Evolutionary conservation across 257 asterid genomes (phyloP).

Genomic region (Lantana camara): DNA sequence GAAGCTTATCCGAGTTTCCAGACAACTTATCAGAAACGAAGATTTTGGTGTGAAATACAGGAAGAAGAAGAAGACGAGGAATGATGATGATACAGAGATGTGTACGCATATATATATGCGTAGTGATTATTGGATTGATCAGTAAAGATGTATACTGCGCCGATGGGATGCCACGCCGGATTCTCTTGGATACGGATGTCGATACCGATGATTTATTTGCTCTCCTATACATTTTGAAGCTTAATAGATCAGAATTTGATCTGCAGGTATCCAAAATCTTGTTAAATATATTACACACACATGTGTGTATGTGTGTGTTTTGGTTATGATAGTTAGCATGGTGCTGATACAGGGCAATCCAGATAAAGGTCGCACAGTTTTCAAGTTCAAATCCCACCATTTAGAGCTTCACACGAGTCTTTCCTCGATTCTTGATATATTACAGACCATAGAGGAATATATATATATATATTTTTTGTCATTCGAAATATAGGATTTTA

Average conservation of each 20-base stretch:
- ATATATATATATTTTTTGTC: too few species aligned
- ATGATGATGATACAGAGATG: slow-evolving; percentile 40
- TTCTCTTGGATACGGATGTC: slow-evolving; percentile 75
- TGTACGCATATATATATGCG: slow-evolving; percentile 17
- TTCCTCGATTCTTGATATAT: too few species aligned
- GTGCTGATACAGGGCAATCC: too few species aligned
- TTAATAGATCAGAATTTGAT: slow-evolving; percentile 58
- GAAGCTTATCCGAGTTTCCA: slow-evolving; percentile 16
- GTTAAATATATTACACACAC: background rate
- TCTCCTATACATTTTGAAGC: slow-evolving; percentile 76
- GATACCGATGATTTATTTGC: slow-evolving; percentile 89
- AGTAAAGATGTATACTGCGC: slow-evolving; percentile 7
- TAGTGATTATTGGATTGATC: slow-evolving; percentile 21
- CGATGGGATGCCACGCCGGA: slow-evolving; percentile 53
- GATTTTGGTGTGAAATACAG: background rate
- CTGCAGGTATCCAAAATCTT: slow-evolving; percentile 87
- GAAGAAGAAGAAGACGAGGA: background rate
- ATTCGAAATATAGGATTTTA: too few species aligned
- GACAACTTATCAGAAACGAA: background rate
- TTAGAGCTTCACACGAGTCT: too few species aligned
- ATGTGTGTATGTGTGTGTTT: too few species aligned
- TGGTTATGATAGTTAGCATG: too few species aligned
- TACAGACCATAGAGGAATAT: too few species aligned
- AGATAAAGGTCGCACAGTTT: too few species aligned
- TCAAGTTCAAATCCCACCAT: too few species aligned